phyloP scores from a whole-genome alignment of 148 eudicot genomes.

The Vaccinium darrowii region DNA sequence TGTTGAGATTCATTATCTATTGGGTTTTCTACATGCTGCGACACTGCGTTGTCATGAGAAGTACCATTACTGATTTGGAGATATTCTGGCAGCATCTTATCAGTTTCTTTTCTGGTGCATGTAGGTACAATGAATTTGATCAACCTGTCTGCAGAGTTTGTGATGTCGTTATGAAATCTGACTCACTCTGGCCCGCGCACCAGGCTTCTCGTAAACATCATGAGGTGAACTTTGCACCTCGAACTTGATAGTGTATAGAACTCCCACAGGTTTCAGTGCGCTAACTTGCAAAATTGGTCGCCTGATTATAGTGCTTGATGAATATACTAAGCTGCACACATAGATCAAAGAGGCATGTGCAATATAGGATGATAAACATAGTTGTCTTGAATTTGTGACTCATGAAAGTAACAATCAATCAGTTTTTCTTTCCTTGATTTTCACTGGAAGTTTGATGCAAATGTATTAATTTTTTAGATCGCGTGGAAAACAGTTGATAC shows the following conservation, averaged over 20 bases:
- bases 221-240: conserved; percentile 51
- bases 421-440: neutral
- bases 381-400: neutral
- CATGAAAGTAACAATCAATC: neutral
- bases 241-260: neutral
- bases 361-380: neutral
- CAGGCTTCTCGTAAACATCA: conserved; percentile 88
- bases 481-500: neutral
- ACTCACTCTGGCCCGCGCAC: conserved; percentile 79
- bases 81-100: neutral
- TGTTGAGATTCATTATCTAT: neutral
- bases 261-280: neutral
- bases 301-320: neutral
- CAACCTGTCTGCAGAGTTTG: conserved; percentile 94
- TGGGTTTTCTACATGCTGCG: neutral
- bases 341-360: neutral
- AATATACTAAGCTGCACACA: neutral
- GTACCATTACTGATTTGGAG: neutral
- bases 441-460: neutral
- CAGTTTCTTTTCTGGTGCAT: conserved; percentile 15
- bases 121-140: conserved; percentile 82
- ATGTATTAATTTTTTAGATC: neutral
- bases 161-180: conserved; percentile 71
- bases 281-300: neutral
- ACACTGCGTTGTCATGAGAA: neutral